Evolutionary conservation across 306 rosid genomes (phyloP).

Genomic region (Carpinus viminea): DNA sequence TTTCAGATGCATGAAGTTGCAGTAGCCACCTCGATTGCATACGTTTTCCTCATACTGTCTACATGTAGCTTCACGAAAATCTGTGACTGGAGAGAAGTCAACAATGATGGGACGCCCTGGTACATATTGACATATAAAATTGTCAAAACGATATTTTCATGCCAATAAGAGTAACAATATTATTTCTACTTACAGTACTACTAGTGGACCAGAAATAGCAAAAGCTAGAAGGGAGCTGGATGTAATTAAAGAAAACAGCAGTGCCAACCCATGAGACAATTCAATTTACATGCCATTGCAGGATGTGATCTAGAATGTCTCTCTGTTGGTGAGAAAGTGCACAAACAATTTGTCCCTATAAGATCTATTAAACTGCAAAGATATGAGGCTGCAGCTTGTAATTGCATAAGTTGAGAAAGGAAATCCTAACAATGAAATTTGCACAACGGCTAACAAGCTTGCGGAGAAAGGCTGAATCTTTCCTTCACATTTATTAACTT

Average conservation of each 20-base stretch:
- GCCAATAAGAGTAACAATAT: not conserved
- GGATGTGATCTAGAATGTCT: not conserved
- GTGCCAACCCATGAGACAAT: not conserved
- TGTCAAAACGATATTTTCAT: constrained; percentile 24
- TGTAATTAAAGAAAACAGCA: not conserved
- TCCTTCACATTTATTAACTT: too few species aligned
- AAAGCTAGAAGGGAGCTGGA: not conserved
- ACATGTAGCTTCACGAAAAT: constrained; percentile 98
- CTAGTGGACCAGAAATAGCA: not conserved
- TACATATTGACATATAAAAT: constrained; percentile 8
- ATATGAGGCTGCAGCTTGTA: not conserved
- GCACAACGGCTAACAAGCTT: too few species aligned
- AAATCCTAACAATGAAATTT: too few species aligned
- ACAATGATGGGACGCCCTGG: constrained; percentile 94
- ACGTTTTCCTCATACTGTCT: constrained; percentile 99
- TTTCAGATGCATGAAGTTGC: constrained; percentile 97
- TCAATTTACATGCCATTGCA: not conserved
- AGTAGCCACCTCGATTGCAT: constrained; percentile 97
- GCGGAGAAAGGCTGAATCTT: too few species aligned
- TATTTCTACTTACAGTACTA: not conserved
- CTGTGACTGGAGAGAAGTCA: constrained; percentile 97
- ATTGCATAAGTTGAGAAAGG: too few species aligned
- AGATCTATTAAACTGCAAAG: not conserved
- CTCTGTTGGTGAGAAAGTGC: not conserved
- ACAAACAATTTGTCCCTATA: not conserved